These are phyloP conservation scores for Aleurites moluccanus DNA, from an alignment of 441 rosid species.

Conservation along the genomic window DNA sequence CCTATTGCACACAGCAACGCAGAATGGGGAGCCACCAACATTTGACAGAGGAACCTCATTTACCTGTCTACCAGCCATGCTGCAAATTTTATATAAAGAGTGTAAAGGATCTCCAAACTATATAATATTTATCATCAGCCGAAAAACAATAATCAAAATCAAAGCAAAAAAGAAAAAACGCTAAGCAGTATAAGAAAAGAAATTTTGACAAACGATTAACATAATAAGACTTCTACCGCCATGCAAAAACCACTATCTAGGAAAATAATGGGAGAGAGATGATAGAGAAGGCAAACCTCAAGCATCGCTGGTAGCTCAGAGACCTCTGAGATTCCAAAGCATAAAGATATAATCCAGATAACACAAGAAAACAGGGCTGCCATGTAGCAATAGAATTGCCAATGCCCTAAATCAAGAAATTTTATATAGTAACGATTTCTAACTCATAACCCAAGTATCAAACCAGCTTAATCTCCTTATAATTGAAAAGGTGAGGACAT, in stretches of 20 bases:
- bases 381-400: slow-evolving; percentile 93
- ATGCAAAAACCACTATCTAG: not conserved
- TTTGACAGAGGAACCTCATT: slow-evolving; percentile 76
- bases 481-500: slow-evolving; percentile 26
- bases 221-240: slow-evolving; percentile 7
- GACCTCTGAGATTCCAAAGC: slow-evolving; percentile 83
- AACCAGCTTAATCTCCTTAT: slow-evolving; percentile 24
- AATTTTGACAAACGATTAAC: not conserved
- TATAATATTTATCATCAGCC: not conserved
- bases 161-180: not conserved
- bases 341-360: slow-evolving; percentile 89
- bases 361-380: slow-evolving; percentile 90
- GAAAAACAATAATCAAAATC: not conserved
- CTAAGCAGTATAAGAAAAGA: slow-evolving; percentile 10
- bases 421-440: slow-evolving; percentile 21
- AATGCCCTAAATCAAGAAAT: slow-evolving; percentile 69
- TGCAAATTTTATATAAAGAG: slow-evolving; percentile 43
- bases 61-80: slow-evolving; percentile 96
- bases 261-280: not conserved
- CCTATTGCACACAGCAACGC: slow-evolving; percentile 81
- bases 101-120: slow-evolving; percentile 10
- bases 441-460: slow-evolving; percentile 24
- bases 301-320: slow-evolving; percentile 74
- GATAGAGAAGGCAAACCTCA: slow-evolving; percentile 60
- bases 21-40: slow-evolving; percentile 89